phyloP scores from a whole-genome alignment of 2,329 filamentous ascomycete genomes.

The Monilinia fructigena region DNA sequence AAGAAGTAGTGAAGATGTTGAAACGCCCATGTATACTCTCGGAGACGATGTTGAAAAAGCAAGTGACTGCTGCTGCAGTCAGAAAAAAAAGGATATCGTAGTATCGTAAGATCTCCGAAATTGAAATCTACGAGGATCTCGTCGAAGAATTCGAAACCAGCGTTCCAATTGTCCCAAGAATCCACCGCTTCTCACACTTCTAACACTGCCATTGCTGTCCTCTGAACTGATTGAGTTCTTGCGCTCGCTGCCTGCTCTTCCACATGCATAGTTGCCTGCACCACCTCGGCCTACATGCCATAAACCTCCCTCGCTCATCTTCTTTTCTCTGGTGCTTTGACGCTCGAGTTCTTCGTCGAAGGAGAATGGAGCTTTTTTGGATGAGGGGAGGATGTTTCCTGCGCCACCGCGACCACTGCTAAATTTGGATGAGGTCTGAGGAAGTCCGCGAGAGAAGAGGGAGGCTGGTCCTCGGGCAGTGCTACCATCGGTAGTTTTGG shows the following conservation, averaged over 20 bases:
- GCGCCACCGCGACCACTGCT: conserved; percentile 38
- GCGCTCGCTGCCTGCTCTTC: background rate
- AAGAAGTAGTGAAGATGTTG: background rate
- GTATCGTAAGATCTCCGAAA: background rate
- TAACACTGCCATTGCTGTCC: conserved; percentile 13
- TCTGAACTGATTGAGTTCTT: conserved; percentile 8
- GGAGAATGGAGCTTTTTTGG: conserved; percentile 37
- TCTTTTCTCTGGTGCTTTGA: conserved; percentile 36
- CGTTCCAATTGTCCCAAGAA: conserved; percentile 6
- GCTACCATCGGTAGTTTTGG: conserved; percentile 33
- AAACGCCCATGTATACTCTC: conserved; percentile 8
- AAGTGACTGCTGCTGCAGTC: background rate
- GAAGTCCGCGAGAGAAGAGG: conserved; percentile 34
- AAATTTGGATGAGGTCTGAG: conserved; percentile 35
- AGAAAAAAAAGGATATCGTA: background rate
- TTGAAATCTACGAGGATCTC: background rate
- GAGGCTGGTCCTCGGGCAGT: conserved; percentile 37
- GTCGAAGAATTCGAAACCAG: conserved; percentile 6
- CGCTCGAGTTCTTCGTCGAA: conserved; percentile 40
- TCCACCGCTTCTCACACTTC: conserved; percentile 8
- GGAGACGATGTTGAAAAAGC: background rate
- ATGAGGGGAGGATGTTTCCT: conserved; percentile 37
- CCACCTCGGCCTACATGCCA: conserved; percentile 39
- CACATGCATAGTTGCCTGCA: conserved; percentile 34
- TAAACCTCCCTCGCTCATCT: conserved; percentile 31